Conservation (phyloP, 768 basidiomycete genomes). For the Ramaria rubella region DNA sequence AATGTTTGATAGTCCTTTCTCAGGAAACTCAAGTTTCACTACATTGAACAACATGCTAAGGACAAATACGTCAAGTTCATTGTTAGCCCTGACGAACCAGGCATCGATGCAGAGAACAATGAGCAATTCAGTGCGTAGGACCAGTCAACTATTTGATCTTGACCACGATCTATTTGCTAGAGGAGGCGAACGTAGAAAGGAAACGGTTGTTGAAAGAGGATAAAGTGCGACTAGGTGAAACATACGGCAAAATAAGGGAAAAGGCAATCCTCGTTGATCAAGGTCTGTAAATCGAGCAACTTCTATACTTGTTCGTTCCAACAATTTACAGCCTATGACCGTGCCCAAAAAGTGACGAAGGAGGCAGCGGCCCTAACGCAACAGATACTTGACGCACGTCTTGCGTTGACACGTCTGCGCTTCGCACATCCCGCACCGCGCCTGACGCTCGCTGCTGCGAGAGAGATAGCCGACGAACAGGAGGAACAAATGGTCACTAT, state of each 20-base stretch:
- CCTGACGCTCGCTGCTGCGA: constrained; percentile 69
- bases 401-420: constrained; percentile 72
- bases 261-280: constrained; percentile 64
- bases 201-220: constrained; percentile 60
- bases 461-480: constrained; percentile 66
- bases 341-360: constrained; percentile 43
- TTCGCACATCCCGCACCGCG: constrained; percentile 77
- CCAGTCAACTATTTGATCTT: background rate
- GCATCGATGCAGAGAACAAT: constrained; percentile 76
- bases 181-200: constrained; percentile 56
- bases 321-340: constrained; percentile 47
- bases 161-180: constrained; percentile 24
- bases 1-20: constrained; percentile 53
- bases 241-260: constrained; percentile 53
- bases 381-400: constrained; percentile 76
- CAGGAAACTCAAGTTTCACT: constrained; percentile 81
- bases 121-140: constrained; percentile 37
- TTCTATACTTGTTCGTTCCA: no score
- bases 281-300: constrained; percentile 35
- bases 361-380: constrained; percentile 58
- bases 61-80: constrained; percentile 83
- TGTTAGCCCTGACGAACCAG: constrained; percentile 77
- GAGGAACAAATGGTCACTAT: constrained; percentile 74
- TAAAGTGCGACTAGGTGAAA: constrained; percentile 57
- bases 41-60: constrained; percentile 86